Conservation (phyloP, 768 basidiomycete genomes). For the Exsudoporus frostii region DNA sequence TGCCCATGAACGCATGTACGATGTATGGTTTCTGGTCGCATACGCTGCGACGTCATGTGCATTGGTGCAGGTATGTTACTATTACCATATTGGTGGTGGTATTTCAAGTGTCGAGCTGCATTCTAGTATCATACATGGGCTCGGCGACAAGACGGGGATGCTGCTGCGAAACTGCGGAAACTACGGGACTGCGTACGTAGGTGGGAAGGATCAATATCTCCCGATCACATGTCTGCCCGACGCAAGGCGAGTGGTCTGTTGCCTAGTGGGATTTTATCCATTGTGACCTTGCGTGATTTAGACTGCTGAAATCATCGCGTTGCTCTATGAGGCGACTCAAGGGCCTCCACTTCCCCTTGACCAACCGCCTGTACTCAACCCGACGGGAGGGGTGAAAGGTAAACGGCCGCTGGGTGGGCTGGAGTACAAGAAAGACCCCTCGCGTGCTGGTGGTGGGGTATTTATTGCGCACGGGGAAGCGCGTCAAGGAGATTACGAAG, state of each 20-base stretch:
- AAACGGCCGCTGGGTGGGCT: conserved; percentile 51
- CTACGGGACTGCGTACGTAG: conserved; percentile 80
- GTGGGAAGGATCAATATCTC: conserved; percentile 85
- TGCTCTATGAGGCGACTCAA: conserved; percentile 93
- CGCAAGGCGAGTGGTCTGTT: conserved; percentile 60
- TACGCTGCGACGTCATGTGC: conserved; percentile 89
- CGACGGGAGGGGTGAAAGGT: conserved; percentile 68
- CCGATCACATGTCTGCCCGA: conserved; percentile 92
- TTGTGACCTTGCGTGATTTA: conserved; percentile 29
- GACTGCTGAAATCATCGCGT: conserved; percentile 89
- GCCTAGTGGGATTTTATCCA: neutral
- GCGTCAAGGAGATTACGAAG: conserved; percentile 45
- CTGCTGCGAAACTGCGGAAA: conserved; percentile 70
- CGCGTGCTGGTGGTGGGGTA: conserved; percentile 82
- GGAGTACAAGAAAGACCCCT: conserved; percentile 75
- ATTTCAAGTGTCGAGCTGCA: conserved; percentile 8
- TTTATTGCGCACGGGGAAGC: conserved; percentile 62
- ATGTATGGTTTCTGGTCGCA: conserved; percentile 82
- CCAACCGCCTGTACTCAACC: conserved; percentile 66
- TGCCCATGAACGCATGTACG: conserved; percentile 73
- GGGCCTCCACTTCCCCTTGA: conserved; percentile 55
- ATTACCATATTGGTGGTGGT: neutral
- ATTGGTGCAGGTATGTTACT: conserved; percentile 71
- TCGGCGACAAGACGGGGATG: conserved; percentile 71
- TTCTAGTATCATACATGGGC: conserved; percentile 91